Evolutionary conservation across 2,329 filamentous ascomycete genomes (phyloP), one percentile per base, ranked within the genome.

Genomic region (Aspergillus melleus): DNA sequence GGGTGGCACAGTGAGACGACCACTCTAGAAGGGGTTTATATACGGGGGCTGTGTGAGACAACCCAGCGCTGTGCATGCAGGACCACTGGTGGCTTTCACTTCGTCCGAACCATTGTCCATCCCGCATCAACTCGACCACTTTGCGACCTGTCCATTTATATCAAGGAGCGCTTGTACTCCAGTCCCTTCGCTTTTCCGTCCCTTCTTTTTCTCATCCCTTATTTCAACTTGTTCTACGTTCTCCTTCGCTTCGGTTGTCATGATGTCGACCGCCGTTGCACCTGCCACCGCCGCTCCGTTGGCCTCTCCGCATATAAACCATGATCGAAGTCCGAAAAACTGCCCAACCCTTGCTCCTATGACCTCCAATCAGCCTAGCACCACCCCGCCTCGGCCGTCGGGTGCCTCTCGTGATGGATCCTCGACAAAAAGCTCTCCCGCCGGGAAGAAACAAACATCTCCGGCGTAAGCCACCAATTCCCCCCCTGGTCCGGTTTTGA

Each of bases 201-300:
- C 49, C 8, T 14, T 42, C 46, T 20, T 11, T 42, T 26, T n/a
- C 4, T 4, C 26, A n/a, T 36, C 22, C 26, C 42, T 20, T 20
- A 19, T 49, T 12, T 46, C 10, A 14, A 20, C 36, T 5, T n/a
- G 6, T 29, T 52, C 39, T 32, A 20, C n/a, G 49, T 36, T 29
- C 44, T 39, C 36, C 19, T 47, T 47, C 19, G 9, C 20, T 24
- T 47, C 12, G 22, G 44, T 54, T 59, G 26, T 52, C 50, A 71
- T 60, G 63, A 82, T 82, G 79, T 81, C 80, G 61, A 81, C 80
- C 58, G 79, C 76, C 53, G 79, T 82, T 66, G 80, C 79, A 61
- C 73, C 79, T 67, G 75, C 77, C 53, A 70, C 77, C 54, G 72
- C 75, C 55, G 74, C 79, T 61, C 72, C 79, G 55, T 72, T 81